Conservation (phyloP, 768 basidiomycete genomes). For the Coprinopsis marcescibilis region DNA sequence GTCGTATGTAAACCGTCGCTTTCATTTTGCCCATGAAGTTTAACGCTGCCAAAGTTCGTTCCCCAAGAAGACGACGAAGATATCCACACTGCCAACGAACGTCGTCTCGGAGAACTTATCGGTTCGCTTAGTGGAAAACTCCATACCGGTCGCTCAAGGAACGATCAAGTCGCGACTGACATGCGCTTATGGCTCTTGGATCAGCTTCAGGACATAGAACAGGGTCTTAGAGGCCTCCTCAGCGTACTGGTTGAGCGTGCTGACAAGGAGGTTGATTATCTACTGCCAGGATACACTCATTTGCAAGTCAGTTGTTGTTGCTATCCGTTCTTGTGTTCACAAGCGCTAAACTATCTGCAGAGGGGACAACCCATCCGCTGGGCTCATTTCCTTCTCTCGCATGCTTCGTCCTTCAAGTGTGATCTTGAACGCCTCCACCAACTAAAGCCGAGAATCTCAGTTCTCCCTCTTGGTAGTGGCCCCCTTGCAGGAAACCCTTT, state of each 20-base stretch:
- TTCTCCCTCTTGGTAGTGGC: slow-evolving; percentile 90
- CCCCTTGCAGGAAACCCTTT: slow-evolving; percentile 98
- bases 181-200: slow-evolving; percentile 94
- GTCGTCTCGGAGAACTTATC: slow-evolving; percentile 88
- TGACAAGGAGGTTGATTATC: slow-evolving; percentile 84
- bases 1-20: slow-evolving; percentile 39
- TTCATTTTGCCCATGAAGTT: background rate
- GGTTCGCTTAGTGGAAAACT: slow-evolving; percentile 92
- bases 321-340: background rate
- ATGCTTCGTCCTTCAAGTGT: slow-evolving; percentile 87
- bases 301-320: slow-evolving; percentile 62
- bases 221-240: slow-evolving; percentile 69
- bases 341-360: slow-evolving; percentile 44
- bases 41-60: slow-evolving; percentile 50
- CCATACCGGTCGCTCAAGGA: slow-evolving; percentile 94
- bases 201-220: slow-evolving; percentile 62
- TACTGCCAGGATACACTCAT: slow-evolving; percentile 97
- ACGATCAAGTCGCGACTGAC: slow-evolving; percentile 98
- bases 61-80: slow-evolving; percentile 90
- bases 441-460: slow-evolving; percentile 84
- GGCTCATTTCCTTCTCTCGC: slow-evolving; percentile 94
- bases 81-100: slow-evolving; percentile 98
- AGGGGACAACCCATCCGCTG: slow-evolving; percentile 98
- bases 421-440: slow-evolving; percentile 84
- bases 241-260: slow-evolving; percentile 89